Evolutionary conservation across 768 basidiomycete species (phyloP).

Genomic region (Auriculariales sp.): DNA sequence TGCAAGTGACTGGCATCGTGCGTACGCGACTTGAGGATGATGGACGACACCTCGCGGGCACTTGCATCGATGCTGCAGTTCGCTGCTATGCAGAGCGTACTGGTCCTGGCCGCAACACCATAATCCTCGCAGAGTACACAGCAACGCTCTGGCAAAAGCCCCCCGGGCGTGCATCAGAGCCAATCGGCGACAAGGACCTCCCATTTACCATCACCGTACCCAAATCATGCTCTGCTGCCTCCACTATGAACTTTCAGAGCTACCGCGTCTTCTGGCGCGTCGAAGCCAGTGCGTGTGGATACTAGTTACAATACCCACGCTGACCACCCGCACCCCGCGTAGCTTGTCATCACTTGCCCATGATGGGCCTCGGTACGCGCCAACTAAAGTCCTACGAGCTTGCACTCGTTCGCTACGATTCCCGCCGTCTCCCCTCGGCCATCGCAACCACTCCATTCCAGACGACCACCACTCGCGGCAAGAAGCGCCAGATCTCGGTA

Average conservation of each 20-base stretch:
- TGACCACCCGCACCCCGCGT: conserved; percentile 9
- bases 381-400: conserved; percentile 60
- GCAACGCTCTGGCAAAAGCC: conserved; percentile 57
- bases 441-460: conserved; percentile 18
- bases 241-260: conserved; percentile 58
- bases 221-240: conserved; percentile 28
- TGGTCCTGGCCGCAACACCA: conserved; percentile 43
- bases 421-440: conserved; percentile 17
- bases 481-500: conserved; percentile 40
- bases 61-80: conserved; percentile 55
- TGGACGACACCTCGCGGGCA: conserved; percentile 48
- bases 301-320: conserved; percentile 4
- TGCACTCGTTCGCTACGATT: conserved; percentile 54
- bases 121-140: conserved; percentile 52
- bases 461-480: conserved; percentile 30
- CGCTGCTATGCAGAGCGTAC: conserved; percentile 72
- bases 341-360: conserved; percentile 58
- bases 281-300: conserved; percentile 49
- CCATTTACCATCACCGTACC: conserved; percentile 64
- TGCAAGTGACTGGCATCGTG: conserved; percentile 70
- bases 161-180: conserved; percentile 37
- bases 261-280: conserved; percentile 74
- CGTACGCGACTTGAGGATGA: conserved; percentile 59
- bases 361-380: conserved; percentile 50
- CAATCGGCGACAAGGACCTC: conserved; percentile 49